A percentile compares a stretch with the other conserved stretches of the same genome.
phyloP scores from a whole-genome alignment of 140 eudicot genomes.

The Ambrosia hybrid region DNA sequence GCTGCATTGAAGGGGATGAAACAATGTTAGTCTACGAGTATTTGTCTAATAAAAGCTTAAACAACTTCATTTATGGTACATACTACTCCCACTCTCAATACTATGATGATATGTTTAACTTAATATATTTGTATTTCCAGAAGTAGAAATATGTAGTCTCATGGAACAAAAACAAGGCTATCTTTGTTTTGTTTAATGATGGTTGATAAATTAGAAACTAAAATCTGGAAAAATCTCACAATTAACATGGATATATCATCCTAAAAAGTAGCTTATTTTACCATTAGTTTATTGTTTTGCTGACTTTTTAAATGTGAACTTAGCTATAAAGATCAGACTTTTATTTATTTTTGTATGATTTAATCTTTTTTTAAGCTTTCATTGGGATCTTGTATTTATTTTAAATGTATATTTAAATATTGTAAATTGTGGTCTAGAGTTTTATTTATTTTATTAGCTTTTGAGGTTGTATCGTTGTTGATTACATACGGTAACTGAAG shows the following conservation, averaged over 20 bases:
- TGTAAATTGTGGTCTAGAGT: not conserved
- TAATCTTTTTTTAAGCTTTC: not conserved
- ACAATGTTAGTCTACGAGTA: conserved; percentile 62
- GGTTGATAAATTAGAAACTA: too few species aligned
- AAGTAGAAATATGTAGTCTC: not conserved
- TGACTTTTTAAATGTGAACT: too few species aligned
- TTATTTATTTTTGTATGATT: too few species aligned
- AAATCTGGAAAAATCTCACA: too few species aligned
- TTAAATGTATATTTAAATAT: not conserved
- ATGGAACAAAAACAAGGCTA: not conserved
- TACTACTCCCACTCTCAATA: not conserved
- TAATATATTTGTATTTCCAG: too few species aligned
- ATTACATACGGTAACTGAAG: not conserved
- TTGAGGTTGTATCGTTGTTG: not conserved
- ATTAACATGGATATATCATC: too few species aligned
- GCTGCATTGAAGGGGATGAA: conserved; percentile 56
- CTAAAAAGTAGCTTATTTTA: too few species aligned
- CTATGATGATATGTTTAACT: not conserved
- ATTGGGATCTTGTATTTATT: not conserved
- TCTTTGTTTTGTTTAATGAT: too few species aligned
- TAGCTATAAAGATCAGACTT: too few species aligned
- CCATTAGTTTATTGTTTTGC: too few species aligned
- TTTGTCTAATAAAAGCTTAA: conserved; percentile 55
- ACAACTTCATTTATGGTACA: conserved; percentile 49
- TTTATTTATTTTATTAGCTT: not conserved